These are phyloP conservation scores for Ceratobasidium sp. DNA, from an alignment of 1,284 basidiomycete species.

Conservation along the genomic window DNA sequence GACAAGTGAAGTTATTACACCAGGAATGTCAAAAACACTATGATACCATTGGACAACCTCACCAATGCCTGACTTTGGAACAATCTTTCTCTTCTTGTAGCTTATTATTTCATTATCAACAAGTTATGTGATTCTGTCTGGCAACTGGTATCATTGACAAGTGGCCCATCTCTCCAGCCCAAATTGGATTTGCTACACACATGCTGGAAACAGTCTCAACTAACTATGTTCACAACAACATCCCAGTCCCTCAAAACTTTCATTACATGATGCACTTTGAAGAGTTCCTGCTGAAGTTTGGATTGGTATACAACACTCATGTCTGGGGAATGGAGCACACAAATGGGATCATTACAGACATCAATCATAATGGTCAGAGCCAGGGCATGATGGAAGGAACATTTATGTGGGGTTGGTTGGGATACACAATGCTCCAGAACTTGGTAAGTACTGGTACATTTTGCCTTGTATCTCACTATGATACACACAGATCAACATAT, in stretches of 20 bases:
- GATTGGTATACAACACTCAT: conserved; percentile 15
- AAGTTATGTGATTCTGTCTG: conserved; percentile 14
- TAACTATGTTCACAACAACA: not conserved
- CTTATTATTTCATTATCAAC: conserved; percentile 1
- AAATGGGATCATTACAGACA: conserved; percentile 2
- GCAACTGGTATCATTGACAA: conserved; percentile 1
- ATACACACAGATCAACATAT: not conserved
- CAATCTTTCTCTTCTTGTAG: not conserved
- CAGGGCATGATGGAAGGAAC: conserved; percentile 13
- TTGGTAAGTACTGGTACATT: conserved; percentile 4
- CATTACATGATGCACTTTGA: conserved; percentile 28
- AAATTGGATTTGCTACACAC: not conserved
- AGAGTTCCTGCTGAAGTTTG: conserved; percentile 12
- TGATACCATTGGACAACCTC: conserved; percentile 8
- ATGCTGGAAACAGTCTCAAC: conserved; percentile 5
- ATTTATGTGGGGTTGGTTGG: conserved; percentile 25
- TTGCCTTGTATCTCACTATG: too few species aligned
- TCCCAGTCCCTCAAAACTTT: conserved; percentile 6
- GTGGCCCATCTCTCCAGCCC: not conserved
- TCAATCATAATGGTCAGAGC: conserved; percentile 10
- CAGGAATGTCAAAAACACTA: conserved; percentile 3
- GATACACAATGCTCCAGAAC: not conserved
- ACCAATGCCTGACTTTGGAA: not conserved
- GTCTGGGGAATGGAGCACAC: conserved; percentile 17
- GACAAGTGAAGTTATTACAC: conserved; percentile 14